Evolutionary conservation across 2,329 filamentous ascomycete genomes (phyloP).

Genomic region (Leptographium galeiforme): DNA sequence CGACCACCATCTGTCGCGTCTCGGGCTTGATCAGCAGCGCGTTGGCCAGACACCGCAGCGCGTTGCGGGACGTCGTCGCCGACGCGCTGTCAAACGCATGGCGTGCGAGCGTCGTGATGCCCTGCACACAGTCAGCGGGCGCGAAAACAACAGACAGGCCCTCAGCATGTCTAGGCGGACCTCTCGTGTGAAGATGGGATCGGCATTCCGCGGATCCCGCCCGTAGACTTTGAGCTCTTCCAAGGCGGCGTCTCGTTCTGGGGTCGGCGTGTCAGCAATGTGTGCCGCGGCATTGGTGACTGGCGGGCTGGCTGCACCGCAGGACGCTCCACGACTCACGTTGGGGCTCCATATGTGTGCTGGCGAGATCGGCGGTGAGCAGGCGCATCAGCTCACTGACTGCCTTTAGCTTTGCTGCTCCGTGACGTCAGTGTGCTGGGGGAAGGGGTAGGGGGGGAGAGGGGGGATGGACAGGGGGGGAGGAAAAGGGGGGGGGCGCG

Average conservation of each 20-base stretch:
- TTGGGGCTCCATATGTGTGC: constrained; percentile 42
- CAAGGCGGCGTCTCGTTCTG: constrained; percentile 50
- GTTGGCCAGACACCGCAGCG: constrained; percentile 73
- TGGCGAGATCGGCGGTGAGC: constrained; percentile 48
- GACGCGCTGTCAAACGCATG: constrained; percentile 61
- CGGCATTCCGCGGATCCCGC: constrained; percentile 56
- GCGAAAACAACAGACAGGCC: no score
- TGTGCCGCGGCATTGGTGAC: no score
- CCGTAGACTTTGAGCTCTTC: constrained; percentile 69
- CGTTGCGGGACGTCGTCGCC: constrained; percentile 55
- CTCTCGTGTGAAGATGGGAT: constrained; percentile 71
- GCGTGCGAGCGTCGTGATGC: constrained; percentile 56
- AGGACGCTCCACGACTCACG: constrained; percentile 34
- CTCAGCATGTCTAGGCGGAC: no score
- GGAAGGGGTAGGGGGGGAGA: not conserved
- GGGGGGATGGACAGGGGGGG: not conserved
- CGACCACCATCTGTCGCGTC: constrained; percentile 59
- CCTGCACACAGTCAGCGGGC: no score
- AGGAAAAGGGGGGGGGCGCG: no score
- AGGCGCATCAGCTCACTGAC: constrained; percentile 51
- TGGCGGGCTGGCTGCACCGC: no score
- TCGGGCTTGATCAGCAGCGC: constrained; percentile 57
- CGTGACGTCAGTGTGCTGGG: not conserved
- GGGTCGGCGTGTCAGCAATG: no score
- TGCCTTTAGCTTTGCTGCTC: constrained; percentile 52